Conservation (phyloP, 2,329 filamentous ascomycete genomes). For the Lasiodiplodia gonubiensis region DNA sequence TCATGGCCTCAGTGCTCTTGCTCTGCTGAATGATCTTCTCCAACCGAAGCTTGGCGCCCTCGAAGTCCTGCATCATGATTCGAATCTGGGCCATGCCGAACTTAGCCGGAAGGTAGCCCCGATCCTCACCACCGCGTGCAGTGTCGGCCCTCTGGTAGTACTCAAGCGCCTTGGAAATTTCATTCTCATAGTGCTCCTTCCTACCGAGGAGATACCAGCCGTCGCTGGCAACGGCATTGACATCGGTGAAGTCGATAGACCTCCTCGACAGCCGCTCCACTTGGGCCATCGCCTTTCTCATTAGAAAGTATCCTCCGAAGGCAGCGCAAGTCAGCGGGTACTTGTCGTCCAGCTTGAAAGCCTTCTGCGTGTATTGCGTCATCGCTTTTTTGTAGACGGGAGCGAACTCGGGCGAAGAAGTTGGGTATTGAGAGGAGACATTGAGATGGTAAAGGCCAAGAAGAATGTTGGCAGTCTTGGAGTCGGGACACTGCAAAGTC, state of each 20-base stretch:
- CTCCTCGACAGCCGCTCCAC: conserved; percentile 88
- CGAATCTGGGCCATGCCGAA: conserved; percentile 92
- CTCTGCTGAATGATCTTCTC: conserved; percentile 93
- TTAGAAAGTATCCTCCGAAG: conserved; percentile 88
- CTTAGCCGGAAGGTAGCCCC: conserved; percentile 90
- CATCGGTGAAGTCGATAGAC: conserved; percentile 93
- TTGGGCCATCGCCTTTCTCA: conserved; percentile 77
- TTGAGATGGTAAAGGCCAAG: conserved; percentile 91
- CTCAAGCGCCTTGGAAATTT: conserved; percentile 76
- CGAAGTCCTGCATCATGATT: conserved; percentile 80
- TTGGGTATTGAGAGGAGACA: conserved; percentile 79
- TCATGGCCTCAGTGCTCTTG: conserved; percentile 86
- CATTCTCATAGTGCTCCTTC: conserved; percentile 84
- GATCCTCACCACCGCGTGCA: conserved; percentile 87
- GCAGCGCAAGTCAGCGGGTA: conserved; percentile 88
- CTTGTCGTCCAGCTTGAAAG: conserved; percentile 92
- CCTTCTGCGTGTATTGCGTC: conserved; percentile 90
- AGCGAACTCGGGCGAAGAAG: conserved; percentile 83
- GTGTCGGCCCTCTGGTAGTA: conserved; percentile 91
- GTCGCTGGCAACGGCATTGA: conserved; percentile 95
- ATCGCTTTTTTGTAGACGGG: conserved; percentile 90
- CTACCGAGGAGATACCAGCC: conserved; percentile 95
- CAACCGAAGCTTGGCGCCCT: conserved; percentile 88
- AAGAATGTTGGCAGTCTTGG: conserved; percentile 88
- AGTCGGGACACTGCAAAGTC: conserved; percentile 65